Evolutionary conservation across 1,284 basidiomycete genomes (phyloP).

Genomic region (Xerocomus minutiporus): DNA sequence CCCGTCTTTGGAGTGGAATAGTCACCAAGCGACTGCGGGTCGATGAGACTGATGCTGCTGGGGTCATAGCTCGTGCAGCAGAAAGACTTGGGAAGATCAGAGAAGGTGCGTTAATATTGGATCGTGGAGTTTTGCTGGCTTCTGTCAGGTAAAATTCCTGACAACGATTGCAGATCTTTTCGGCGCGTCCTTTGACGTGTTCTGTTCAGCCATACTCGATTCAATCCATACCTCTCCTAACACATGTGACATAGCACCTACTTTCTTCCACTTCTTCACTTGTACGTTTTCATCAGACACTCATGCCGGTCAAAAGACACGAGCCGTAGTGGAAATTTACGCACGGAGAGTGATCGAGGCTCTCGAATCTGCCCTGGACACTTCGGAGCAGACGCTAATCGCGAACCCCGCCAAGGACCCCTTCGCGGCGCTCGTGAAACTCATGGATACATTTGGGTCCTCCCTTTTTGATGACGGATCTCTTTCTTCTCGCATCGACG

Average conservation of each 20-base stretch:
- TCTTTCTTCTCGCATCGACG: slow-evolving; percentile 43
- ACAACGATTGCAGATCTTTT: slow-evolving; percentile 40
- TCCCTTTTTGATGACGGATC: slow-evolving; percentile 38
- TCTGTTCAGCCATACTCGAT: slow-evolving; percentile 24
- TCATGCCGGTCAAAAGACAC: slow-evolving; percentile 27
- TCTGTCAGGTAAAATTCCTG: slow-evolving; percentile 28
- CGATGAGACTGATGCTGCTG: slow-evolving; percentile 42
- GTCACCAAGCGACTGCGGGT: slow-evolving; percentile 41
- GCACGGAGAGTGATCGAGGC: slow-evolving; percentile 26
- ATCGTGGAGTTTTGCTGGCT: slow-evolving; percentile 1
- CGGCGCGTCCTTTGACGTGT: slow-evolving; percentile 42
- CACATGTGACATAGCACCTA: slow-evolving; percentile 37
- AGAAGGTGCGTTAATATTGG: slow-evolving; percentile 34
- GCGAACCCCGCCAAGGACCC: slow-evolving; percentile 1
- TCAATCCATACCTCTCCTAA: slow-evolving; percentile 1
- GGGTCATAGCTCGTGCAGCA: slow-evolving; percentile 43
- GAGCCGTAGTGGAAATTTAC: slow-evolving; percentile 26
- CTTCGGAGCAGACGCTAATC: slow-evolving; percentile 3
- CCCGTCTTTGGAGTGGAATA: slow-evolving; percentile 49
- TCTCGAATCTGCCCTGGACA: slow-evolving; percentile 25
- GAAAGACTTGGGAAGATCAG: slow-evolving; percentile 40
- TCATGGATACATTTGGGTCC: slow-evolving; percentile 29
- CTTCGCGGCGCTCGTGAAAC: slow-evolving; percentile 17
- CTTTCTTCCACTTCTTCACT: slow-evolving; percentile 41
- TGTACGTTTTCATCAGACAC: slow-evolving; percentile 29